Percentiles rank a stretch among this genome's conserved stretches.
Evolutionary conservation across 1,284 basidiomycete species (phyloP).

Genomic region (Pascua guehoae): DNA sequence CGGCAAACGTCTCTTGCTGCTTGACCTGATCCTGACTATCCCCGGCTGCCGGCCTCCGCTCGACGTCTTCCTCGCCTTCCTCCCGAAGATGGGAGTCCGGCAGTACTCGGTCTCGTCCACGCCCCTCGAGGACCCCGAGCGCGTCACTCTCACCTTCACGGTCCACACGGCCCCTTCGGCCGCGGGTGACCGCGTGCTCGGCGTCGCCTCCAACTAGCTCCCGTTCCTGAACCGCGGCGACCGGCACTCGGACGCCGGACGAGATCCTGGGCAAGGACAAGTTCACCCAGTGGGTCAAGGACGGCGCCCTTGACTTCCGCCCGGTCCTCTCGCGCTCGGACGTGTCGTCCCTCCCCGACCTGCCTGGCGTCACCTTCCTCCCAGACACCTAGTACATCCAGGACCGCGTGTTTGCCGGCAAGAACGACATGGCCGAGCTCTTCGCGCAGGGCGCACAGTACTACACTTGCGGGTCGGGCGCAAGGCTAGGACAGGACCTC

Average conservation of each 20-base stretch:
- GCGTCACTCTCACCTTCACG: conserved; percentile 54
- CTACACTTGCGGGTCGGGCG: conserved; percentile 52
- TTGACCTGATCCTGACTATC: conserved; percentile 23
- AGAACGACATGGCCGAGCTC: conserved; percentile 42
- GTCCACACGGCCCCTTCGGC: conserved; percentile 42
- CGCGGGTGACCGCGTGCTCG: conserved; percentile 50
- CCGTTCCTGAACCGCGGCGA: conserved; percentile 51
- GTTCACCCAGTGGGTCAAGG: conserved; percentile 52
- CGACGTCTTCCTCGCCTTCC: conserved; percentile 53
- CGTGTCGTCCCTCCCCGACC: background rate
- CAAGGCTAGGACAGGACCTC: background rate
- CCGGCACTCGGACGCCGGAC: conserved; percentile 50
- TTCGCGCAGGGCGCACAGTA: conserved; percentile 52
- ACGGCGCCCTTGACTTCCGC: conserved; percentile 55
- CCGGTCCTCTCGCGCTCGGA: conserved; percentile 53
- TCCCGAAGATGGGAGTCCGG: conserved; percentile 50
- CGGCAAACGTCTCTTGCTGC: conserved; percentile 7
- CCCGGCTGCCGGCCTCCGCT: conserved; percentile 48
- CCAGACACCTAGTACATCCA: too few species aligned
- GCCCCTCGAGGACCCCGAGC: conserved; percentile 53
- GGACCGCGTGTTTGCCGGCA: conserved; percentile 54
- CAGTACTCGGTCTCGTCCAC: conserved; percentile 59
- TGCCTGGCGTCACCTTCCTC: background rate
- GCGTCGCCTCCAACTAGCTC: conserved; percentile 56
- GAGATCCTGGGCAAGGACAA: conserved; percentile 56